A percentile compares a stretch with the other conserved stretches of the same genome.
phyloP scores from a whole-genome alignment of 2,329 filamentous ascomycete species.

The Pseudogymnoascus sp. region DNA sequence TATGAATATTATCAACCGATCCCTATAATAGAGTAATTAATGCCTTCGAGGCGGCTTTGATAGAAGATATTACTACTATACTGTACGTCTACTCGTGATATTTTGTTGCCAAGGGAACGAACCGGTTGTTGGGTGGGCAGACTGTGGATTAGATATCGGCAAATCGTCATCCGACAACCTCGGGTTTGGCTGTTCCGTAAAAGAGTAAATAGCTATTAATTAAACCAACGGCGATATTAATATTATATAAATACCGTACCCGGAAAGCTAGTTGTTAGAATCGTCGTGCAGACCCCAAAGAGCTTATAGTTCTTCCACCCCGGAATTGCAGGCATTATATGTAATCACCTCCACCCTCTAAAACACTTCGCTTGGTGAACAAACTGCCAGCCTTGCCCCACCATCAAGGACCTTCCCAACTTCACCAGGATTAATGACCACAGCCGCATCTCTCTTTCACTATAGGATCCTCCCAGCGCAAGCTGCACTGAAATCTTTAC shows the following conservation, averaged over 20 bases:
- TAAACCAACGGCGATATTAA: background rate
- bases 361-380: constrained; percentile 9
- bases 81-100: background rate
- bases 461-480: constrained; percentile 7
- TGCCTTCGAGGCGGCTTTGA: constrained; percentile 1
- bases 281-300: background rate
- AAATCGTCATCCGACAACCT: constrained; percentile 1
- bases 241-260: background rate
- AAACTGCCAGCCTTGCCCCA: constrained; percentile 9
- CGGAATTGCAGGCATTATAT: constrained; percentile 8
- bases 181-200: background rate
- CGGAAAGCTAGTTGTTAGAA: background rate
- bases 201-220: background rate
- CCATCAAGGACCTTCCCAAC: constrained; percentile 8
- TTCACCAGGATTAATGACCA: constrained; percentile 8
- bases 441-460: constrained; percentile 7
- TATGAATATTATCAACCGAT: background rate
- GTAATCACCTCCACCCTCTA: constrained; percentile 9
- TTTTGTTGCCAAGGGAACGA: constrained; percentile 2
- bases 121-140: background rate
- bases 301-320: constrained; percentile 7
- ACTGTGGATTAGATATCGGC: background rate
- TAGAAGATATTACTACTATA: background rate
- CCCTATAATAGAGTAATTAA: constrained; percentile 5
- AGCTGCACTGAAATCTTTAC: constrained; percentile 11